phyloP scores from a whole-genome alignment of 2,329 filamentous ascomycete species.

The Fusarium xyrophilum region DNA sequence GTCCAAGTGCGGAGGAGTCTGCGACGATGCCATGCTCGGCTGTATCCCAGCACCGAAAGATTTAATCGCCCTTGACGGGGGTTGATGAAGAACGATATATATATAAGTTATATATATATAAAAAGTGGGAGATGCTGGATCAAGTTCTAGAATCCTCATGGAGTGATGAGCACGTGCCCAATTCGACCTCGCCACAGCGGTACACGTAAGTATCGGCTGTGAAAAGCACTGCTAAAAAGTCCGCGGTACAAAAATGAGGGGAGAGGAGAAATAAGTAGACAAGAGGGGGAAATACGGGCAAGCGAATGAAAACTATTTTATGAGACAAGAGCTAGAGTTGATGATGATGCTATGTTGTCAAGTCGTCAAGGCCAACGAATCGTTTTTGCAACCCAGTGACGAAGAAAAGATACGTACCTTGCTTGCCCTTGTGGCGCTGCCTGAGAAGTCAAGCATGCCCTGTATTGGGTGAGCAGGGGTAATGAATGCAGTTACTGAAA shows the following conservation, averaged over 20 bases:
- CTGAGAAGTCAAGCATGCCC: slow-evolving; percentile 11
- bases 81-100: not conserved
- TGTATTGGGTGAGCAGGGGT: slow-evolving; percentile 9
- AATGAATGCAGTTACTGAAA: not conserved
- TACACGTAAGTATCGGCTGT: slow-evolving; percentile 18
- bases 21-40: slow-evolving; percentile 15
- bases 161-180: slow-evolving; percentile 30
- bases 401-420: slow-evolving; percentile 20
- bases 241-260: not conserved
- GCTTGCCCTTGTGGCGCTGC: slow-evolving; percentile 12
- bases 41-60: not conserved
- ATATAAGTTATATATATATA: too few relatives aligned
- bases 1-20: slow-evolving; percentile 19
- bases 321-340: not conserved
- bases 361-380: slow-evolving; percentile 31
- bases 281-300: not conserved
- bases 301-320: not conserved
- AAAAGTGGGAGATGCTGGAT: slow-evolving; percentile 14
- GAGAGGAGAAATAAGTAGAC: not conserved
- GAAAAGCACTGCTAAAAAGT: not conserved
- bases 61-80: slow-evolving; percentile 4
- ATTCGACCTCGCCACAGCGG: slow-evolving; percentile 25
- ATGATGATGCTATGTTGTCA: slow-evolving; percentile 13
- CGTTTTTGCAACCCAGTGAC: not conserved
- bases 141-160: slow-evolving; percentile 7